A percentile compares a stretch with the other conserved stretches of the same genome.
Conservation (phyloP, 208 protist genomes). For the Leishmania arabica region DNA sequence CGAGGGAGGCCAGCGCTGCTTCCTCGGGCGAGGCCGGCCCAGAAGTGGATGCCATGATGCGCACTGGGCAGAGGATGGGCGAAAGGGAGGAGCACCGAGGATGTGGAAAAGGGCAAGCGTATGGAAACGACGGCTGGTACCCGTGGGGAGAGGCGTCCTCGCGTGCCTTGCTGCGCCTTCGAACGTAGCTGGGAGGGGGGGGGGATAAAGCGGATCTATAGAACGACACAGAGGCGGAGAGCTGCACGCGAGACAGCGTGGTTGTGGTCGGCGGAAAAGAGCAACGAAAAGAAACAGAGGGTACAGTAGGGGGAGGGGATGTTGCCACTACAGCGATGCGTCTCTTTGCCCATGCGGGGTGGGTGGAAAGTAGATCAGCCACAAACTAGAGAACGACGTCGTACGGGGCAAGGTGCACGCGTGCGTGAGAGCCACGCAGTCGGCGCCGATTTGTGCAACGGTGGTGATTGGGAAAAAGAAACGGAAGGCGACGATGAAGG, state of each 20-base stretch:
- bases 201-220: not conserved
- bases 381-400: not conserved
- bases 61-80: not conserved
- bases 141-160: not conserved
- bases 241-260: not conserved
- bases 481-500: not conserved
- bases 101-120: not conserved
- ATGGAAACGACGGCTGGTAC: not conserved
- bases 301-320: not conserved
- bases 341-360: not conserved
- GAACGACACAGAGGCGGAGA: not conserved
- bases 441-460: not conserved
- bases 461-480: not conserved
- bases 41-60: constrained; percentile 13
- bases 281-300: not conserved
- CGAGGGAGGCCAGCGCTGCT: constrained; percentile 11
- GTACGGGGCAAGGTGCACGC: not conserved
- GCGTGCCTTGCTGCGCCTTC: not conserved
- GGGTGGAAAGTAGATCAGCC: not conserved
- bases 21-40: constrained; percentile 9
- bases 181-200: not conserved
- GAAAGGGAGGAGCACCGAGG: not conserved
- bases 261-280: not conserved
- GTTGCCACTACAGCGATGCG: not conserved
- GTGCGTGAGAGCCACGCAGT: not conserved